phyloP scores from a whole-genome alignment of 2,329 filamentous ascomycete species.

The Rosellinia necatrix region DNA sequence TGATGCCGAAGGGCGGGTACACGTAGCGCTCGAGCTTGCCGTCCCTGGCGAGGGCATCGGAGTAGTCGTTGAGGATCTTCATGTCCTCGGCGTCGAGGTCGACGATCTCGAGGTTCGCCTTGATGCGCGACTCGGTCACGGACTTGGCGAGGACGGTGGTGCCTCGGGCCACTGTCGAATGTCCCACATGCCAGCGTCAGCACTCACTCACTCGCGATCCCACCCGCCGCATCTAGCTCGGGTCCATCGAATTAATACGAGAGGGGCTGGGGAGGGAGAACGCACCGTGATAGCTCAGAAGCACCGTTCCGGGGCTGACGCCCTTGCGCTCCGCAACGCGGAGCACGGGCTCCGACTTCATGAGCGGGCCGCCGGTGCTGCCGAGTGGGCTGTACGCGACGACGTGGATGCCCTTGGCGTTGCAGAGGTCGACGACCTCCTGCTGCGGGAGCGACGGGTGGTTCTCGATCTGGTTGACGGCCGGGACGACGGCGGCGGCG shows the following conservation, averaged over 20 bases:
- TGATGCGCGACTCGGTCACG: slow-evolving; percentile 69
- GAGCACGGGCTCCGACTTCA: slow-evolving; percentile 65
- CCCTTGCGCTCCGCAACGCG: slow-evolving; percentile 68
- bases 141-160: slow-evolving; percentile 76
- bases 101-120: slow-evolving; percentile 70
- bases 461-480: slow-evolving; percentile 76
- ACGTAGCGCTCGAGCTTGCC: slow-evolving; percentile 65
- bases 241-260: too few species aligned
- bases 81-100: slow-evolving; percentile 68
- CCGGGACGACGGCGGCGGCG: slow-evolving; percentile 59
- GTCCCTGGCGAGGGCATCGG: slow-evolving; percentile 52
- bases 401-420: slow-evolving; percentile 69
- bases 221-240: too few species aligned
- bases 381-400: slow-evolving; percentile 74
- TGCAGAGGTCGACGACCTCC: slow-evolving; percentile 72
- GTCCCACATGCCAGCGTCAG: neutral
- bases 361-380: slow-evolving; percentile 66
- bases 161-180: slow-evolving; percentile 66
- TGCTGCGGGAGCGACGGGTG: slow-evolving; percentile 73
- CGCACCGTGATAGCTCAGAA: slow-evolving; percentile 75
- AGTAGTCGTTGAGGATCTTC: slow-evolving; percentile 60
- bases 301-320: slow-evolving; percentile 63
- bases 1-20: slow-evolving; percentile 69
- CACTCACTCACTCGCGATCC: neutral
- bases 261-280: slow-evolving; percentile 15